Percentiles rank a stretch among this genome's conserved stretches.
These are phyloP conservation scores for Sporothrix luriei DNA, from an alignment of 2,329 filamentous ascomycete genomes.

Conservation along the genomic window DNA sequence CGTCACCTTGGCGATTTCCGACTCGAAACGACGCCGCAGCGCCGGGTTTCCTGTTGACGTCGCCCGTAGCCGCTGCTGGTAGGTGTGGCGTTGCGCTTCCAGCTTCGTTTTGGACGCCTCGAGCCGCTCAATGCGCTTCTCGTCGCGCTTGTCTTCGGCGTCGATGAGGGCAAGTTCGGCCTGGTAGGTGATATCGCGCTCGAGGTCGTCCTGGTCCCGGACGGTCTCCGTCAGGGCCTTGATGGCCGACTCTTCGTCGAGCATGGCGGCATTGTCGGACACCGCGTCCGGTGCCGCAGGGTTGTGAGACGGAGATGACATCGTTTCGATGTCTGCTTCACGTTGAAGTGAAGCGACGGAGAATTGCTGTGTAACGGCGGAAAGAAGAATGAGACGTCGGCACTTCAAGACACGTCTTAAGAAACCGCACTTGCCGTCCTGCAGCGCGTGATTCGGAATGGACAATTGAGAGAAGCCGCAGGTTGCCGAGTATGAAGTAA, in stretches of 20 bases:
- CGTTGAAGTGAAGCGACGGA: neutral
- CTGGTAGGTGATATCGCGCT: conserved; percentile 75
- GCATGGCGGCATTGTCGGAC: conserved; percentile 31
- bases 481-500: neutral
- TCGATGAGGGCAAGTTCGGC: conserved; percentile 63
- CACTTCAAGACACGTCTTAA: too few species aligned
- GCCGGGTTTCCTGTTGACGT: conserved; percentile 51
- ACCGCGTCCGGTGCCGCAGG: neutral
- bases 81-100: conserved; percentile 63
- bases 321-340: neutral
- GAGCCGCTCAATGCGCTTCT: conserved; percentile 63
- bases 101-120: conserved; percentile 60
- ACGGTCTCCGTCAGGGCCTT: conserved; percentile 67
- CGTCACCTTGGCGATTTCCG: conserved; percentile 60
- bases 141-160: conserved; percentile 64
- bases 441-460: neutral
- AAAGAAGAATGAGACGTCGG: too few species aligned
- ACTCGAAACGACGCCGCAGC: conserved; percentile 60
- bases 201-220: conserved; percentile 85
- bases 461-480: too few species aligned
- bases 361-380: neutral
- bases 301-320: neutral
- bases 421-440: neutral
- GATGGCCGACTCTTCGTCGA: conserved; percentile 64
- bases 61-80: conserved; percentile 50